Conservation (phyloP, 106 monocot species). For the Chionographis japonica region DNA sequence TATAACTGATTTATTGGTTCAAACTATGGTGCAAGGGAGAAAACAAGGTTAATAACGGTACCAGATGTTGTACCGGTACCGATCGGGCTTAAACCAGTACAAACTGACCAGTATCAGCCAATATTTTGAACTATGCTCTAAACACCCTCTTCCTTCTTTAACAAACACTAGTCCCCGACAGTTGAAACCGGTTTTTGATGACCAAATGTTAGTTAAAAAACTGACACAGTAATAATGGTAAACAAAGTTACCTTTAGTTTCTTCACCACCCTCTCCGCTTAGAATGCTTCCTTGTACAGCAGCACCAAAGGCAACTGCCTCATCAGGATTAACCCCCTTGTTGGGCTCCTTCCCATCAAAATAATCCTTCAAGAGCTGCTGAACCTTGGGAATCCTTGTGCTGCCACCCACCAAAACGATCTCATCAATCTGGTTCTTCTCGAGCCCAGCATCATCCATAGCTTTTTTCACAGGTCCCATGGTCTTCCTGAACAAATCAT, state of each 20-base stretch:
- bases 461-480: slow-evolving; percentile 34
- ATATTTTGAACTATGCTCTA: no score
- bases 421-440: slow-evolving; percentile 35
- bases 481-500: slow-evolving; percentile 33
- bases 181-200: no score
- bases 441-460: slow-evolving; percentile 30
- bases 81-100: no score
- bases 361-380: slow-evolving; percentile 36
- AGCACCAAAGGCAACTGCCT: slow-evolving; percentile 29
- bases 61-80: no score
- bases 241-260: slow-evolving; percentile 23
- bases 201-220: no score
- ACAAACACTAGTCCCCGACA: no score
- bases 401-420: slow-evolving; percentile 37
- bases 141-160: no score
- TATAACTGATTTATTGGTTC: no score
- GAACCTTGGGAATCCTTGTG: slow-evolving; percentile 34
- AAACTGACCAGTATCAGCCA: no score
- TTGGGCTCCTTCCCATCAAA: slow-evolving; percentile 36
- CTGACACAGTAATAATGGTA: background rate
- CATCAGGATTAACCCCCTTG: slow-evolving; percentile 36
- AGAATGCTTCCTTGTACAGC: slow-evolving; percentile 32
- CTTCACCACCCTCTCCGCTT: slow-evolving; percentile 33
- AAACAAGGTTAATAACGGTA: no score
- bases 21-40: no score